phyloP scores from a whole-genome alignment of 768 basidiomycete genomes.

The Termitomyces sp. region DNA sequence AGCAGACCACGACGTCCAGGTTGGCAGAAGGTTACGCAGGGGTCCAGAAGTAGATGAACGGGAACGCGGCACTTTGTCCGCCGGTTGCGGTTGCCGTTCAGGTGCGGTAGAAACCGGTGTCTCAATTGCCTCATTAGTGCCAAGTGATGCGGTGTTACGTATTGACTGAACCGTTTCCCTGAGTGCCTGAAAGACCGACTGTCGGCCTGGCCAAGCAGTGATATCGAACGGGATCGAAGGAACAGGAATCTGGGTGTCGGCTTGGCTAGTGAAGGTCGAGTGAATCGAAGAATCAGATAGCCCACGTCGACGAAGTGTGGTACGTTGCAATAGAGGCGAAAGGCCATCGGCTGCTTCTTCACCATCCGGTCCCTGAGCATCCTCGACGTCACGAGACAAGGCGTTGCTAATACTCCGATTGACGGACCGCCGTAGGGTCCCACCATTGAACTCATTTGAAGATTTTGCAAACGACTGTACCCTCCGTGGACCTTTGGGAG shows the following conservation, averaged over 20 bases:
- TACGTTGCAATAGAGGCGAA: slow-evolving; percentile 57
- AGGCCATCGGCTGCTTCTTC: slow-evolving; percentile 36
- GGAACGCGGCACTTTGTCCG: not conserved
- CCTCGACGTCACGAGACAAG: slow-evolving; percentile 70
- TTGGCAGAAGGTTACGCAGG: slow-evolving; percentile 17
- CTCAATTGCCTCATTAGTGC: slow-evolving; percentile 3
- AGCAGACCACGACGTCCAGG: slow-evolving; percentile 25
- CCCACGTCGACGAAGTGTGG: slow-evolving; percentile 71
- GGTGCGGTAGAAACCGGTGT: slow-evolving; percentile 16
- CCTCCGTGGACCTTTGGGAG: slow-evolving; percentile 37
- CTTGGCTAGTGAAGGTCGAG: slow-evolving; percentile 69
- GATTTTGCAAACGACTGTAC: slow-evolving; percentile 25
- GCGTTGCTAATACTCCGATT: slow-evolving; percentile 18
- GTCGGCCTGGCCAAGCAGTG: slow-evolving; percentile 30
- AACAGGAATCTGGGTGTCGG: slow-evolving; percentile 19
- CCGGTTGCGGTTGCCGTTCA: slow-evolving; percentile 9
- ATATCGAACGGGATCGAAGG: not conserved
- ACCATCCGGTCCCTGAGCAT: slow-evolving; percentile 35
- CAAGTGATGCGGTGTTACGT: slow-evolving; percentile 19
- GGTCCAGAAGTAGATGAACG: slow-evolving; percentile 10
- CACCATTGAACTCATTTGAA: slow-evolving; percentile 3
- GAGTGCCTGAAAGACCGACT: slow-evolving; percentile 49
- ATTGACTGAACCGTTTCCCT: slow-evolving; percentile 52
- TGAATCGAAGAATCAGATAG: slow-evolving; percentile 91
- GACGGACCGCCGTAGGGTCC: slow-evolving; percentile 14